Evolutionary conservation across 2,329 filamentous ascomycete species (phyloP).

Genomic region (Fusarium denticulatum): DNA sequence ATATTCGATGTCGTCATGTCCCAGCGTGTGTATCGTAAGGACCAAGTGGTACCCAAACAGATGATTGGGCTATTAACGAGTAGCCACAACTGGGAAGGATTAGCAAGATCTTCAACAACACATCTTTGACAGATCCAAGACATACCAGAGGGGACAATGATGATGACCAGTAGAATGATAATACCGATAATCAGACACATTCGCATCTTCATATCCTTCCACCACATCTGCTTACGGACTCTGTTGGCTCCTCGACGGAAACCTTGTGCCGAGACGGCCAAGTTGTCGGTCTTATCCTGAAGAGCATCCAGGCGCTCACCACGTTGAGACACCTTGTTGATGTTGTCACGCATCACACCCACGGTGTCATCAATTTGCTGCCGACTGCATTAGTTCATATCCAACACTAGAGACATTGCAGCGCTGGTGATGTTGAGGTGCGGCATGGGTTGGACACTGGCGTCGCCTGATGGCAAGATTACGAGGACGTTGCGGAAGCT

Average conservation of each 20-base stretch:
- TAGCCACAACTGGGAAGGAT: slow-evolving; percentile 49
- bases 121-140: not conserved
- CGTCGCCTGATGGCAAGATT: not conserved
- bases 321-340: slow-evolving; percentile 95
- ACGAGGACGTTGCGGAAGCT: not conserved
- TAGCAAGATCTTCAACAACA: not conserved
- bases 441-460: not conserved
- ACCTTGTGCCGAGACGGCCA: slow-evolving; percentile 90
- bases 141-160: slow-evolving; percentile 90
- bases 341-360: slow-evolving; percentile 95
- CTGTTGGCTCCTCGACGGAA: slow-evolving; percentile 97
- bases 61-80: slow-evolving; percentile 43
- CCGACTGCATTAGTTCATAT: slow-evolving; percentile 26
- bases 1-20: slow-evolving; percentile 44
- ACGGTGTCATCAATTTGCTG: slow-evolving; percentile 99
- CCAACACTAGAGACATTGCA: not conserved
- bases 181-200: slow-evolving; percentile 94
- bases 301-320: slow-evolving; percentile 88
- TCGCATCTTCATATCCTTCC: slow-evolving; percentile 99
- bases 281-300: slow-evolving; percentile 94
- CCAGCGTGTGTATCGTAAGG: slow-evolving; percentile 37
- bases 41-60: slow-evolving; percentile 42
- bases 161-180: slow-evolving; percentile 89
- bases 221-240: slow-evolving; percentile 99
- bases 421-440: not conserved